Percentiles rank a stretch among this genome's conserved stretches.
phyloP scores from a whole-genome alignment of 83 land plant genomes.

The Picea abies region DNA sequence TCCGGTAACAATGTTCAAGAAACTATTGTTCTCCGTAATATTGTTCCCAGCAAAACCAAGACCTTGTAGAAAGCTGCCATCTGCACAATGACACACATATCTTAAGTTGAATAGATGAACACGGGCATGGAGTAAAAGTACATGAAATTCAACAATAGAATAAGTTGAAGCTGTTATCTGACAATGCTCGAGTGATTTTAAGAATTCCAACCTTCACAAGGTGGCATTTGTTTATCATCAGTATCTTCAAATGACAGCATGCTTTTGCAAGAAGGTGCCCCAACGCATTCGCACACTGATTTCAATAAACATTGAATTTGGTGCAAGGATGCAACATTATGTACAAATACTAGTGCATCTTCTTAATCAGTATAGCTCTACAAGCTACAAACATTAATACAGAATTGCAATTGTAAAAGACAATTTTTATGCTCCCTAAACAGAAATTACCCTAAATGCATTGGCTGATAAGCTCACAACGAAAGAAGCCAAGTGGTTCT shows the following conservation, averaged over 20 bases:
- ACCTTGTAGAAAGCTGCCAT: slow-evolving; percentile 45
- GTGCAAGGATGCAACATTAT: not conserved
- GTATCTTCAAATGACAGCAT: slow-evolving; percentile 36
- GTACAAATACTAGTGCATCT: not conserved
- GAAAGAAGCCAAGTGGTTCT: not conserved
- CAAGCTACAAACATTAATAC: not conserved
- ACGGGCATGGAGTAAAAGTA: too few species aligned
- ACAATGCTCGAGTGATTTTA: slow-evolving; percentile 39
- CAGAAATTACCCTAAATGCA: not conserved
- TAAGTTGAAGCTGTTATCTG: slow-evolving; percentile 26
- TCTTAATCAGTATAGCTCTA: not conserved
- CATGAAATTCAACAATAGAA: not conserved
- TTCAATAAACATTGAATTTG: not conserved
- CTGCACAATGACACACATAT: slow-evolving; percentile 21
- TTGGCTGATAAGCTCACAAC: too few species aligned
- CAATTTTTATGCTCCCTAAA: too few species aligned
- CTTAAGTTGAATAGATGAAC: not conserved
- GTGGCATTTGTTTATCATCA: slow-evolving; percentile 40
- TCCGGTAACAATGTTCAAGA: slow-evolving; percentile 1
- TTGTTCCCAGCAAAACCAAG: slow-evolving; percentile 60
- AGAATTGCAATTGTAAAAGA: not conserved
- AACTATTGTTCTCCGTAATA: slow-evolving; percentile 26
- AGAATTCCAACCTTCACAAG: slow-evolving; percentile 55
- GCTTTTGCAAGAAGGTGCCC: slow-evolving; percentile 37
- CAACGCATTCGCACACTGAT: slow-evolving; percentile 48